Percentiles rank a stretch among this genome's conserved stretches.
These are phyloP conservation scores for Suillus ampliporus DNA, from an alignment of 768 basidiomycete genomes.

Conservation along the genomic window DNA sequence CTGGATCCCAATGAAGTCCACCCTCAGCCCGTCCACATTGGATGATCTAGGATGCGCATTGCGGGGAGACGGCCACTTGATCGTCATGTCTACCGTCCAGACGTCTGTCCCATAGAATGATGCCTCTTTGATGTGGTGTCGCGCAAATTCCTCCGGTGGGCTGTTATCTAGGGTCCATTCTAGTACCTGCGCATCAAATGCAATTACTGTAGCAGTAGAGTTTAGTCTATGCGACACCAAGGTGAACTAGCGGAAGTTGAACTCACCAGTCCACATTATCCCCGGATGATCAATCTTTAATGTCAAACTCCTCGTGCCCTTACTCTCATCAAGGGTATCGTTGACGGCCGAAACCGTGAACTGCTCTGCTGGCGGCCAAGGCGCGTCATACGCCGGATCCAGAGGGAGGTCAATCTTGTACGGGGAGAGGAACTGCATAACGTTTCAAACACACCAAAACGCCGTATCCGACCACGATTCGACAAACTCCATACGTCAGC, in stretches of 20 bases:
- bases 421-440: slow-evolving; percentile 74
- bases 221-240: background rate
- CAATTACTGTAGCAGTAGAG: slow-evolving; percentile 58
- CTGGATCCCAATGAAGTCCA: slow-evolving; percentile 85
- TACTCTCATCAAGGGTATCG: slow-evolving; percentile 54
- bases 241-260: background rate
- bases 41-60: slow-evolving; percentile 26
- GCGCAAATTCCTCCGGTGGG: slow-evolving; percentile 73
- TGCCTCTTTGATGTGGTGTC: slow-evolving; percentile 92
- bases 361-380: slow-evolving; percentile 45
- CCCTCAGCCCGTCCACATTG: slow-evolving; percentile 39
- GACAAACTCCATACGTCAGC: slow-evolving; percentile 10
- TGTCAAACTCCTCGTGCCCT: slow-evolving; percentile 73
- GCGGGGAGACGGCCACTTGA: slow-evolving; percentile 51
- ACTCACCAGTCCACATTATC: slow-evolving; percentile 83
- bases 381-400: slow-evolving; percentile 53
- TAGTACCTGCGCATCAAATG: slow-evolving; percentile 90
- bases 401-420: slow-evolving; percentile 76
- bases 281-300: slow-evolving; percentile 78
- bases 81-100: slow-evolving; percentile 75
- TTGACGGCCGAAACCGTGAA: slow-evolving; percentile 66
- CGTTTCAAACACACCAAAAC: background rate
- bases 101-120: slow-evolving; percentile 81
- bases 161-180: slow-evolving; percentile 82
- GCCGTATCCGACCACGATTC: background rate